Evolutionary conservation across 805 yeast species (phyloP), one percentile per base, ranked within the genome.

Genomic region (Myxozyma neotropica): DNA sequence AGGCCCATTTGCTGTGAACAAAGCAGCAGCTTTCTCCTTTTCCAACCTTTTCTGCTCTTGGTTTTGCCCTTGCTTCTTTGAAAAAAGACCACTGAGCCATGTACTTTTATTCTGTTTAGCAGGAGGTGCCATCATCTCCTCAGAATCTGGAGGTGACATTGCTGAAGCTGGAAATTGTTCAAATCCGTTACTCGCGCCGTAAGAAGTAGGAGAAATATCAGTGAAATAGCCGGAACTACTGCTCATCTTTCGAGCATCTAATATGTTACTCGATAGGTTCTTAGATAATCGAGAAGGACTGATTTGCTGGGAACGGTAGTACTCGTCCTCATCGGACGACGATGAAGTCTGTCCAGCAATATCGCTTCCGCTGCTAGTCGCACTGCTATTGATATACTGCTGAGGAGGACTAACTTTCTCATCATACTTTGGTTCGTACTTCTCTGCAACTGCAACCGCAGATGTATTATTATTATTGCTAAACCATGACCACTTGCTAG

Each of bases 151-250:
- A n/a, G 66, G 66, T 19, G 64, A 59, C 33, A 55, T 51, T 21
- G 58, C 51, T 2, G 64, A 57, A 5, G 61, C 61, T 10, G 66
- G 66, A 31, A 62, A 62, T 36, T 59, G 66, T 38, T 62, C 66
- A 35, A 59, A 56, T 23, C 57, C 57, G 8, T 24, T 36, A 12
- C 8, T 26, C 15, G 38, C 12, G 24, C 13, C 31, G 29, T 48
- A 8, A 7, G 52, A 35, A 15, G 42, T 21, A 5, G 43, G 43
- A 27, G 44, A n/a, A 24, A 17, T 17, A 17, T 42, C 43, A 31
- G 44, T 21, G 29, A 58, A 58, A 27, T 58, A 58, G 40, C 62
- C 62, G 4, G 40, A 39, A 8, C 36, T 35, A 21, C 31, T 44
- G 46, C 40, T 42, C 49, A 33, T 26, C 39, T 52, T 35, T 19